Conservation (phyloP, 352 stramenopile species). For the Phytophthora gonapodyides region DNA sequence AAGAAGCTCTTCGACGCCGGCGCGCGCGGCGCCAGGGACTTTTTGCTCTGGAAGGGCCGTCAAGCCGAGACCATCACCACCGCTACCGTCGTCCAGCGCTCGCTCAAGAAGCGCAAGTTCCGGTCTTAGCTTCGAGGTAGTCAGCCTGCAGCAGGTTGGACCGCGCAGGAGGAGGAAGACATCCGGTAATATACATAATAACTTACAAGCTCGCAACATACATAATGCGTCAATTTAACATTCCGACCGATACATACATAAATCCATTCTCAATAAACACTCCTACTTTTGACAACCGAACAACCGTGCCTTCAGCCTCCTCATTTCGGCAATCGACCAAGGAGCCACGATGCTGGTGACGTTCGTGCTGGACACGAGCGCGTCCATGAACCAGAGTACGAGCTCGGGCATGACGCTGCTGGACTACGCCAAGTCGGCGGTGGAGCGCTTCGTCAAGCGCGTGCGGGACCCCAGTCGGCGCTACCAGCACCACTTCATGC, state of each 20-base stretch:
- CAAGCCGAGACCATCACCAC: conserved; percentile 68
- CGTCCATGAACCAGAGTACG: conserved; percentile 91
- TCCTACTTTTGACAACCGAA: too few relatives aligned
- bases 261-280: too few relatives aligned
- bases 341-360: conserved; percentile 75
- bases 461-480: conserved; percentile 79
- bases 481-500: conserved; percentile 91
- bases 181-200: conserved; percentile 20
- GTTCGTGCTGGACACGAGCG: conserved; percentile 91
- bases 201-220: conserved; percentile 5
- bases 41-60: conserved; percentile 78
- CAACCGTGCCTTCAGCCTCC: too few relatives aligned
- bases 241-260: too few relatives aligned
- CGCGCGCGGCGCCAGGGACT: conserved; percentile 67
- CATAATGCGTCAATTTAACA: too few relatives aligned
- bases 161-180: too few relatives aligned
- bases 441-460: conserved; percentile 89
- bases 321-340: background rate
- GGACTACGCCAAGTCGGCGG: conserved; percentile 88
- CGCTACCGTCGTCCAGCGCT: conserved; percentile 58
- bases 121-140: conserved; percentile 15
- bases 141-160: too few relatives aligned
- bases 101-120: conserved; percentile 68
- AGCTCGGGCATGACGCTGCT: conserved; percentile 89
- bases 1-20: conserved; percentile 75